Evolutionary conservation across 306 rosid species (phyloP).

Genomic region (Oemleria cerasiformis): DNA sequence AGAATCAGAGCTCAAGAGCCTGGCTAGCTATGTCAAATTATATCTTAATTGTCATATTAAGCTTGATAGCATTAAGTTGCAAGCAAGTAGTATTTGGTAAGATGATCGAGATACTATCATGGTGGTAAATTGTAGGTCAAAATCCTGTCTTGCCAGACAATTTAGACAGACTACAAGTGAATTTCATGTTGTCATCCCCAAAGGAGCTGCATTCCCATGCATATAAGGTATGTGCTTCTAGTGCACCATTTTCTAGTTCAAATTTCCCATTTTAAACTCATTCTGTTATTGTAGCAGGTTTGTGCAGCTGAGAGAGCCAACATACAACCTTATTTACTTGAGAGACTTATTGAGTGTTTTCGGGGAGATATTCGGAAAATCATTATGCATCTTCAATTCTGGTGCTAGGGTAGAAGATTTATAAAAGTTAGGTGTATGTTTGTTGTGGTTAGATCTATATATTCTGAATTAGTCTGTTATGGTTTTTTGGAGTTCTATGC

Average conservation of each 20-base stretch:
- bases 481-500: not conserved
- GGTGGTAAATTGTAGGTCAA: constrained; percentile 52
- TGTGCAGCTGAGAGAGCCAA: constrained; percentile 60
- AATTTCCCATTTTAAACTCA: constrained; percentile 9
- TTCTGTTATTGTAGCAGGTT: constrained; percentile 53
- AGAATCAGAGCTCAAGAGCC: too few relatives aligned
- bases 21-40: too few relatives aligned
- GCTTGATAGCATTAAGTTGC: too few relatives aligned
- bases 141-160: constrained; percentile 56
- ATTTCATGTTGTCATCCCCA: constrained; percentile 59
- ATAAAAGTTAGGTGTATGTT: constrained; percentile 41
- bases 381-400: constrained; percentile 83
- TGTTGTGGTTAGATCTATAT: not conserved
- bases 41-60: too few relatives aligned
- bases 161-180: constrained; percentile 44
- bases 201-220: constrained; percentile 63
- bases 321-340: constrained; percentile 48
- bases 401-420: constrained; percentile 67
- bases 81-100: too few relatives aligned
- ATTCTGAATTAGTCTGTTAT: not conserved
- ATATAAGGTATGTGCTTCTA: constrained; percentile 53
- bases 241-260: constrained; percentile 5
- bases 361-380: constrained; percentile 76
- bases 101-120: too few relatives aligned
- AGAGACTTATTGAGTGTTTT: constrained; percentile 54